phyloP scores from a whole-genome alignment of 371 early-diverging fungal genomes.

The Haplosporangium sp. region DNA sequence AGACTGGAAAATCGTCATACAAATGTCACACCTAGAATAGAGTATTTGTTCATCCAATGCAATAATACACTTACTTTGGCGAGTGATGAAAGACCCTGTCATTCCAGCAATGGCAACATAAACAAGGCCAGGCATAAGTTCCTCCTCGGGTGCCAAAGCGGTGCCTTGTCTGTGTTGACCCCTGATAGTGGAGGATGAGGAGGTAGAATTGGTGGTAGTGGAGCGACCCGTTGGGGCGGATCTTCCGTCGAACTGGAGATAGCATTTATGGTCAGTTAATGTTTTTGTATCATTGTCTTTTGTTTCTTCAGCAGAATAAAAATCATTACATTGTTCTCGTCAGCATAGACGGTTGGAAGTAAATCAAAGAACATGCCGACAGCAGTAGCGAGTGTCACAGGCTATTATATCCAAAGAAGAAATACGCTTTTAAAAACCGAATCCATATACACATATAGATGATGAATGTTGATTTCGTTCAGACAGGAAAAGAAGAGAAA shows the following conservation, averaged over 20 bases:
- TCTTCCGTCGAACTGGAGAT: too few species aligned
- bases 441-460: too few species aligned
- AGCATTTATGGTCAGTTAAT: too few species aligned
- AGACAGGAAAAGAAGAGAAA: too few species aligned
- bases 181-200: conserved; percentile 11
- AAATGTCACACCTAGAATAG: neutral
- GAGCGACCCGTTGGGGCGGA: neutral
- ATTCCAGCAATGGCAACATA: conserved; percentile 31
- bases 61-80: conserved; percentile 9
- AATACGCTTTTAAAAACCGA: too few species aligned
- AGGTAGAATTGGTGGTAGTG: neutral
- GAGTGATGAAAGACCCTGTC: conserved; percentile 16
- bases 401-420: too few species aligned
- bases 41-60: too few species aligned
- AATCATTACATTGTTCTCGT: conserved; percentile 6
- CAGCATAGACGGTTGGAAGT: conserved; percentile 14
- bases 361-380: conserved; percentile 1
- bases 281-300: too few species aligned
- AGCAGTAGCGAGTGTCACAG: conserved; percentile 19
- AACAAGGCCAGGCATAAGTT: conserved; percentile 22
- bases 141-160: conserved; percentile 8
- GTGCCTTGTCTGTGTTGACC: neutral
- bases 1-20: too few species aligned
- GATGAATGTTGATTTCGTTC: too few species aligned
- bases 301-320: too few species aligned